These are phyloP conservation scores for Mycena albidolilacea DNA, from an alignment of 768 basidiomycete species.

Conservation along the genomic window DNA sequence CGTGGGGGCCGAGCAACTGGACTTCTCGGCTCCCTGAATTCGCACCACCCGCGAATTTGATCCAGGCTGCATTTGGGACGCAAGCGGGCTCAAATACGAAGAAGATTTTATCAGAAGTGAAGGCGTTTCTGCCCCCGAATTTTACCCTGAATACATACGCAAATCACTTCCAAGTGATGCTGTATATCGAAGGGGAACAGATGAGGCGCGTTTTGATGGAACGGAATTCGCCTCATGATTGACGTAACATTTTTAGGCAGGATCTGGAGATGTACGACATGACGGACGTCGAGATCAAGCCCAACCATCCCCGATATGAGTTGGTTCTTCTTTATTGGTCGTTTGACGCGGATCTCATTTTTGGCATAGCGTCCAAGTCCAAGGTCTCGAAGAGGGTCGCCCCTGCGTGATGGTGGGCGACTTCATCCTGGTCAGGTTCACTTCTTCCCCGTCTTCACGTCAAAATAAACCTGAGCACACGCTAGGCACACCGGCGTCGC, in stretches of 20 bases:
- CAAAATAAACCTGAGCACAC: background rate
- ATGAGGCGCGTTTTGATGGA: conserved; percentile 52
- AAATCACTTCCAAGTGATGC: conserved; percentile 58
- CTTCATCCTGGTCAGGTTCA: conserved; percentile 54
- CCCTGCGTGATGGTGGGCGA: conserved; percentile 72
- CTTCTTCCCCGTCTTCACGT: conserved; percentile 15
- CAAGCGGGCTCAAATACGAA: conserved; percentile 33
- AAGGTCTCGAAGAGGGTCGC: conserved; percentile 70
- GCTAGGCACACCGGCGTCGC: conserved; percentile 41
- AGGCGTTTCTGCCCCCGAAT: conserved; percentile 52
- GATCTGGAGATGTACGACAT: conserved; percentile 57
- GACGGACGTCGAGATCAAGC: conserved; percentile 51
- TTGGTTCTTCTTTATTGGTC: conserved; percentile 41
- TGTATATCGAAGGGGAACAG: conserved; percentile 67
- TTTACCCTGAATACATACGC: conserved; percentile 59
- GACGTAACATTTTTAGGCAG: conserved; percentile 45
- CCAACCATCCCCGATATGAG: conserved; percentile 61
- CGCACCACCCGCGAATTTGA: conserved; percentile 49
- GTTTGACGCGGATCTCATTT: background rate
- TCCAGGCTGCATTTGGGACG: conserved; percentile 49
- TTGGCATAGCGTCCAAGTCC: conserved; percentile 60
- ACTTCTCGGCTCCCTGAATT: conserved; percentile 48
- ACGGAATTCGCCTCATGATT: background rate
- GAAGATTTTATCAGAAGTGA: conserved; percentile 43
- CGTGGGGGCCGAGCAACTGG: conserved; percentile 57